phyloP scores from a whole-genome alignment of 2,329 filamentous ascomycete genomes.

The Dryadomyces quercivorus region DNA sequence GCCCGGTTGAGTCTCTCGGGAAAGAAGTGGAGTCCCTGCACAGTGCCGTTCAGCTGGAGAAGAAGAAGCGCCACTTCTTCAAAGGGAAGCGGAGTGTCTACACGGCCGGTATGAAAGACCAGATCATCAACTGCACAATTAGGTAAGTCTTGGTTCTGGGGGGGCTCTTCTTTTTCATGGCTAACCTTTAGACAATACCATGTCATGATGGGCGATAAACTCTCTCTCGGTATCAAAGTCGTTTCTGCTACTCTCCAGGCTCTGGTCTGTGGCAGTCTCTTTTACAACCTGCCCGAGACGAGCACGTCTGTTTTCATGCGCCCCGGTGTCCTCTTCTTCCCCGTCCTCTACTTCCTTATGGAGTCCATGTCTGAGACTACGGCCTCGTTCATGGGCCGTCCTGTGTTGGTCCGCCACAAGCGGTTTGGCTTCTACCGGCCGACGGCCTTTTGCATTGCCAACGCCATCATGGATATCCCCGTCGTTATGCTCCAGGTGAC shows the following conservation, averaged over 20 bases:
- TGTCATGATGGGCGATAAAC: slow-evolving; percentile 64
- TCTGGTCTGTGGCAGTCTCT: slow-evolving; percentile 67
- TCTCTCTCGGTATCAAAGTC: slow-evolving; percentile 64
- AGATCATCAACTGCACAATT: slow-evolving; percentile 56
- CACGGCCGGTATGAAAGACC: slow-evolving; percentile 61
- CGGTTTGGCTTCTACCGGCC: slow-evolving; percentile 41
- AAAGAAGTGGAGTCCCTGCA: slow-evolving; percentile 15
- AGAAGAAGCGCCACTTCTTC: neutral
- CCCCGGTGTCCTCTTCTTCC: slow-evolving; percentile 36
- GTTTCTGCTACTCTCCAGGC: slow-evolving; percentile 65
- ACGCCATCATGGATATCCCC: slow-evolving; percentile 46
- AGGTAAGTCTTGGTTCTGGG: slow-evolving; percentile 23
- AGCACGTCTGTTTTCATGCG: slow-evolving; percentile 52
- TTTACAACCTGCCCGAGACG: slow-evolving; percentile 51
- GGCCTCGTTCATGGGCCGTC: slow-evolving; percentile 39
- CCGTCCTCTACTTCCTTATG: slow-evolving; percentile 44
- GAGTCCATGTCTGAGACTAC: slow-evolving; percentile 62
- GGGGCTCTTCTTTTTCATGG: too few relatives aligned
- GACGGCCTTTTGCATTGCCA: slow-evolving; percentile 42
- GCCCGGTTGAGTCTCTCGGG: slow-evolving; percentile 30
- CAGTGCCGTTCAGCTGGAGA: slow-evolving; percentile 3
- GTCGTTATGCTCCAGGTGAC: slow-evolving; percentile 51
- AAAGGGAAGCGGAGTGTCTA: slow-evolving; percentile 28
- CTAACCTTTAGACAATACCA: slow-evolving; percentile 45
- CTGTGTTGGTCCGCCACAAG: slow-evolving; percentile 22